phyloP scores from a whole-genome alignment of 495 filamentous ascomycete species.

The Chaetomium cochliodes region DNA sequence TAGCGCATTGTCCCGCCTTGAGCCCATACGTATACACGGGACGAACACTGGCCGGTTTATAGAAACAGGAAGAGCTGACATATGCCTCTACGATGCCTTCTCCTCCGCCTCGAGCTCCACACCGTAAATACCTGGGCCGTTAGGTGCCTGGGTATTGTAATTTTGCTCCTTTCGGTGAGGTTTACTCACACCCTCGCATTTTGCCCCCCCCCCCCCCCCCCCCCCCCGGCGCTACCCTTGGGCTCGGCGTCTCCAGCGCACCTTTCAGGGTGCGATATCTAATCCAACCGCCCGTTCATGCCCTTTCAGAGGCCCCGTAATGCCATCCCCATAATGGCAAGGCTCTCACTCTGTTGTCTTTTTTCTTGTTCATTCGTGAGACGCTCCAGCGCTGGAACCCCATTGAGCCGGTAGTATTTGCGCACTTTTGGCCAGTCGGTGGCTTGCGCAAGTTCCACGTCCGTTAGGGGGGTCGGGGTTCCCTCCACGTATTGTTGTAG shows the following conservation, averaged over 20 bases:
- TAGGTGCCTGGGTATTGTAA: too few relatives aligned
- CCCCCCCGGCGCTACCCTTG: background rate
- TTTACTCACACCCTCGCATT: too few relatives aligned
- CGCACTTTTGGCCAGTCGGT: conserved; percentile 68
- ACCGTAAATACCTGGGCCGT: too few relatives aligned
- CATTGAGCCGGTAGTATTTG: conserved; percentile 80
- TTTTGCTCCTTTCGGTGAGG: too few relatives aligned
- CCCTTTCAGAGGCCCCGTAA: conserved; percentile 56
- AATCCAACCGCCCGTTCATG: background rate
- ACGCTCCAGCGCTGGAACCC: conserved; percentile 43
- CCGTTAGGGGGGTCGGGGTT: conserved; percentile 58
- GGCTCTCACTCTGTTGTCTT: conserved; percentile 57
- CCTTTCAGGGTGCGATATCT: background rate
- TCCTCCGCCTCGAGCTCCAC: too few relatives aligned
- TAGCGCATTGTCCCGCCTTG: too few relatives aligned
- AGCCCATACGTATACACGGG: too few relatives aligned
- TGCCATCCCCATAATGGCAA: conserved; percentile 70
- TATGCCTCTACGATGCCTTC: too few relatives aligned
- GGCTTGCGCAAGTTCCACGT: conserved; percentile 55
- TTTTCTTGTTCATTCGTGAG: conserved; percentile 37
- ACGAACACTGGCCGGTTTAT: too few relatives aligned
- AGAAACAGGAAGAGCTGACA: too few relatives aligned
- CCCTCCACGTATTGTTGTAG: conserved; percentile 64
- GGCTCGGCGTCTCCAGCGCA: background rate
- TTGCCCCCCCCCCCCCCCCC: too few relatives aligned